A percentile compares a stretch with the other conserved stretches of the same genome.
phyloP scores from a whole-genome alignment of 331 rosid species.

The Malus hybrid region DNA sequence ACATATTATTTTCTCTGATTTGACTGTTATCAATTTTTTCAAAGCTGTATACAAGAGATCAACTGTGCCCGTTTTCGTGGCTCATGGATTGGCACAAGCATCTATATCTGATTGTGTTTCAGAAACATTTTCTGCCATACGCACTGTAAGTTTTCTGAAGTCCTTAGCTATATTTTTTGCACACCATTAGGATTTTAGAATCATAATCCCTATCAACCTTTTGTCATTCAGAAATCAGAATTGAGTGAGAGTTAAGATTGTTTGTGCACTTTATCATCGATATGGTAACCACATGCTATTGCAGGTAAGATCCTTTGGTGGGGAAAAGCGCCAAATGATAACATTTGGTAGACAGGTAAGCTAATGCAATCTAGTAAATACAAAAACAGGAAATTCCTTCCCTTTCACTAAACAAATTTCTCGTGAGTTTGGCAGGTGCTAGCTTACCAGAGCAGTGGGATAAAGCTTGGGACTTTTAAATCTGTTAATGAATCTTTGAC shows the following conservation, averaged over 20 bases:
- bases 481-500: conserved; percentile 85
- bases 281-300: conserved; percentile 14
- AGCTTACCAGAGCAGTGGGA: conserved; percentile 79
- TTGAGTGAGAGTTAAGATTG: conserved; percentile 2
- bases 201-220: background rate
- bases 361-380: conserved; percentile 5
- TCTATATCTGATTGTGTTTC: conserved; percentile 80
- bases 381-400: conserved; percentile 8
- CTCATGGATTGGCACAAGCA: conserved; percentile 90
- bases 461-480: conserved; percentile 80
- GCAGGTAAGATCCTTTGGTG: conserved; percentile 92
- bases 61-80: conserved; percentile 74
- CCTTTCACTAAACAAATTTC: conserved; percentile 14
- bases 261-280: conserved; percentile 14
- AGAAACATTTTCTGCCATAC: conserved; percentile 95
- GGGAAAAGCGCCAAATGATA: conserved; percentile 91
- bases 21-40: conserved; percentile 30
- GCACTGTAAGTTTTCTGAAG: conserved; percentile 63
- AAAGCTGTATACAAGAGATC: conserved; percentile 92
- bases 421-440: conserved; percentile 59
- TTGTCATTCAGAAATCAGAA: background rate
- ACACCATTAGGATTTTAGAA: background rate
- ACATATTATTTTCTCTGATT: conserved; percentile 13
- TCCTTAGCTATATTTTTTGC: background rate
- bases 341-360: conserved; percentile 75